phyloP scores from a whole-genome alignment of 1,284 basidiomycete genomes.

The Leccinum griseonigrum region DNA sequence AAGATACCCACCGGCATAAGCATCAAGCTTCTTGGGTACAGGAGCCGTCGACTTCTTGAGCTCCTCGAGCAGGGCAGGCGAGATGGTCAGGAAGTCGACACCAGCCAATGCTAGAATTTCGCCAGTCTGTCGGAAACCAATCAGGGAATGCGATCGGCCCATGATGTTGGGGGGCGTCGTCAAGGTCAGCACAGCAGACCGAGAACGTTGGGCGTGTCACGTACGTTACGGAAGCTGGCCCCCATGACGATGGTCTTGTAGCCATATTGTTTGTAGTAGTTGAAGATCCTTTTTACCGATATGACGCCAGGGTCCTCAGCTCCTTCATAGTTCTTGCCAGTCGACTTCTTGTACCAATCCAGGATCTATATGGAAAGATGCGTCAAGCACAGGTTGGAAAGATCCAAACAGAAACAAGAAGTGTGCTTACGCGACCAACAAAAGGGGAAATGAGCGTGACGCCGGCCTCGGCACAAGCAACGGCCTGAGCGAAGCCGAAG shows the following conservation, averaged over 20 bases:
- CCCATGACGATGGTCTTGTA: conserved; percentile 99
- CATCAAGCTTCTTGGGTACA: conserved; percentile 85
- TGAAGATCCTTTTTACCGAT: conserved; percentile 96
- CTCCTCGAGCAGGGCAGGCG: conserved; percentile 89
- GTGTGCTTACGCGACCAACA: conserved; percentile 83
- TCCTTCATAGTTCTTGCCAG: conserved; percentile 82
- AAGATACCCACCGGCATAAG: conserved; percentile 54
- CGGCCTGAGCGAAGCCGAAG: conserved; percentile 98
- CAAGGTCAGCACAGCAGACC: conserved; percentile 4
- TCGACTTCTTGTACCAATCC: conserved; percentile 94
- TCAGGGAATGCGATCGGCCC: conserved; percentile 21
- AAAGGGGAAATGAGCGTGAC: conserved; percentile 99
- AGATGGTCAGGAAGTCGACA: conserved; percentile 95
- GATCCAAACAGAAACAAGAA: conserved; percentile 11
- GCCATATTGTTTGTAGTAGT: conserved; percentile 98
- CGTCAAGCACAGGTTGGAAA: conserved; percentile 13
- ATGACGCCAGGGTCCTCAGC: conserved; percentile 96
- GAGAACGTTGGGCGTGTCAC: conserved; percentile 26
- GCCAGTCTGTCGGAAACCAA: conserved; percentile 54
- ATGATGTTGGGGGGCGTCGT: background rate
- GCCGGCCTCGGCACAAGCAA: conserved; percentile 96
- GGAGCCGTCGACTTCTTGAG: conserved; percentile 78
- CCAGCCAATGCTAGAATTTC: conserved; percentile 96
- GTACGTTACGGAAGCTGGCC: conserved; percentile 95
- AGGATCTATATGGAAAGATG: conserved; percentile 60